A percentile compares a stretch with the other conserved stretches of the same genome.
phyloP scores from a whole-genome alignment of 345 rosid species.

The Hypericum androsaemum region DNA sequence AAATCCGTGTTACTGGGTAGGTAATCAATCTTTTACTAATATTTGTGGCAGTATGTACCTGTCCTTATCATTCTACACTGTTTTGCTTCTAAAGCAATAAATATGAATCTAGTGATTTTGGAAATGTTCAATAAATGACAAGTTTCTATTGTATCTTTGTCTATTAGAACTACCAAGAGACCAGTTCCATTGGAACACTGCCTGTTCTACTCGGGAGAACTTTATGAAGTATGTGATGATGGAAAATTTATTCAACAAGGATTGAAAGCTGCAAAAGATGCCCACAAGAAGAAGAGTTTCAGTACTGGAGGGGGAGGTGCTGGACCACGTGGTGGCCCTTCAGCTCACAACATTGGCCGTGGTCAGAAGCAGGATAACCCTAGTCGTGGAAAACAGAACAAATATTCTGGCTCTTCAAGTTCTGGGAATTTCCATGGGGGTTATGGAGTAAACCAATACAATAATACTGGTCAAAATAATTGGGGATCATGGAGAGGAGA shows the following conservation, averaged over 20 bases:
- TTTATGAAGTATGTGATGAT: conserved; percentile 70
- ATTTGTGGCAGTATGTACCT: neutral
- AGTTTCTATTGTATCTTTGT: neutral
- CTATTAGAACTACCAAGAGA: conserved; percentile 72
- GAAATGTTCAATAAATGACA: too few relatives aligned
- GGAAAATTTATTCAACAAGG: conserved; percentile 57
- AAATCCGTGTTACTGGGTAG: conserved; percentile 88
- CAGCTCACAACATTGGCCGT: conserved; percentile 47
- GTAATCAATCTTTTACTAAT: conserved; percentile 15
- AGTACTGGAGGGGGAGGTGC: conserved; percentile 29
- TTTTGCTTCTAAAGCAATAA: neutral
- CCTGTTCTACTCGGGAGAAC: conserved; percentile 78
- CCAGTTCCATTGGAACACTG: conserved; percentile 98
- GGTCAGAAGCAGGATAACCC: conserved; percentile 57
- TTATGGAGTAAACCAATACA: conserved; percentile 33
- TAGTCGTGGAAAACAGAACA: conserved; percentile 60
- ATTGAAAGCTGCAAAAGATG: conserved; percentile 70
- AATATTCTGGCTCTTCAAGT: conserved; percentile 53
- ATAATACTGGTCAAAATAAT: conserved; percentile 50
- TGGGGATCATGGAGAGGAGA: conserved; percentile 68
- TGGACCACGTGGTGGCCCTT: conserved; percentile 38
- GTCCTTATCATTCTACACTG: neutral
- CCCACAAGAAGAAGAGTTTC: conserved; percentile 60
- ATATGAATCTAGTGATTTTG: too few relatives aligned
- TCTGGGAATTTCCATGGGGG: conserved; percentile 32